These are phyloP conservation scores for Chaetoceros tenuissimus DNA, from an alignment of 108 stramenopile genomes.

Conservation along the genomic window DNA sequence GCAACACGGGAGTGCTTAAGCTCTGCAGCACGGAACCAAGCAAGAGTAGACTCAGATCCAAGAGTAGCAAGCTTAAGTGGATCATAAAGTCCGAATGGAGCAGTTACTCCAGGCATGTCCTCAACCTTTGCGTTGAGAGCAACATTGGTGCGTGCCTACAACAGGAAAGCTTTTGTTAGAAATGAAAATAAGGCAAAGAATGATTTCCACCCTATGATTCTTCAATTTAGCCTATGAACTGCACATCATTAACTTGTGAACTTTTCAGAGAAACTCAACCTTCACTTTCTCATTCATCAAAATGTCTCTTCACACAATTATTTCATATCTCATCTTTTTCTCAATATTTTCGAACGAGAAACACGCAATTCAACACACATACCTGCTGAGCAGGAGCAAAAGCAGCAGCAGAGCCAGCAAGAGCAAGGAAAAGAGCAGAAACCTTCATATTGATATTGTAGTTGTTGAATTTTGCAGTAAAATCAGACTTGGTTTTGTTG, in stretches of 20 bases:
- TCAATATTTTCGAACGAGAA: too few species aligned
- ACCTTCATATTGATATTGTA: not conserved
- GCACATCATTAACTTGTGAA: too few species aligned
- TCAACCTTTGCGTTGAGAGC: not conserved
- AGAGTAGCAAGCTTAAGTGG: conserved; percentile 40
- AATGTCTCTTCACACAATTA: too few species aligned
- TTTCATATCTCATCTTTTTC: too few species aligned
- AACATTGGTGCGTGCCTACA: not conserved
- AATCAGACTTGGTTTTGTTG: too few species aligned
- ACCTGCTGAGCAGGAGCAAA: not conserved
- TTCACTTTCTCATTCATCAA: too few species aligned
- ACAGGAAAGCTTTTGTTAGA: not conserved
- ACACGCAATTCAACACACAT: too few species aligned
- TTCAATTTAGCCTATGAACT: too few species aligned
- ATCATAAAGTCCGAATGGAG: conserved; percentile 17
- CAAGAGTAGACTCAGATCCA: conserved; percentile 49
- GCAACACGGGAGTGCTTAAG: conserved; percentile 83
- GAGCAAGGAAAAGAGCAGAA: not conserved
- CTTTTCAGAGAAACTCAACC: too few species aligned
- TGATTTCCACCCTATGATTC: too few species aligned
- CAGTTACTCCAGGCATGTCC: not conserved
- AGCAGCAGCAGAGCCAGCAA: not conserved
- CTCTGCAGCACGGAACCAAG: conserved; percentile 84
- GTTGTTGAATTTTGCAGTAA: too few species aligned
- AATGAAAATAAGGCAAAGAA: too few species aligned